These are phyloP conservation scores for Dendrobium chrysotoxum DNA, from an alignment of 106 monocot genomes.

Conservation along the genomic window DNA sequence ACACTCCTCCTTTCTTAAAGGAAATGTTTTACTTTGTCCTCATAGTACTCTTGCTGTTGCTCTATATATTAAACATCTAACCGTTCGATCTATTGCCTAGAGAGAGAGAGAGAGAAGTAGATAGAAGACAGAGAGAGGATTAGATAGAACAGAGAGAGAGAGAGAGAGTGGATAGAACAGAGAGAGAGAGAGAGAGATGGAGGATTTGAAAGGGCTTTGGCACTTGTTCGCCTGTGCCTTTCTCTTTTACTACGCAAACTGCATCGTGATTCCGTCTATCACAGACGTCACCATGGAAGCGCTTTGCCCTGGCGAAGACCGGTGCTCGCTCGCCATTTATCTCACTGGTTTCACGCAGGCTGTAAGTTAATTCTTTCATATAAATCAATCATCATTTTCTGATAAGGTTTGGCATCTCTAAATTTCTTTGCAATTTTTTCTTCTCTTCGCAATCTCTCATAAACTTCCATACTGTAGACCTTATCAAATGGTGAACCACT, in stretches of 20 bases:
- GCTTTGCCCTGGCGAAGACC: slow-evolving; percentile 66
- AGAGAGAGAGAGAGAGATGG: slow-evolving; percentile 27
- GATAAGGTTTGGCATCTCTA: background rate
- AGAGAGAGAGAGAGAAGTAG: slow-evolving; percentile 1
- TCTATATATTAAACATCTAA: background rate
- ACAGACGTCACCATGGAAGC: slow-evolving; percentile 81
- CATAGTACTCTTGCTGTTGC: background rate
- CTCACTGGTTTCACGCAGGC: slow-evolving; percentile 80
- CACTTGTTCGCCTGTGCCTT: slow-evolving; percentile 69
- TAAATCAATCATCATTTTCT: background rate
- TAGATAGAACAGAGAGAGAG: slow-evolving; percentile 13
- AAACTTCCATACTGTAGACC: too few species aligned
- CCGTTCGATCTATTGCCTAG: background rate
- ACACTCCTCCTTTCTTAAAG: slow-evolving; percentile 24
- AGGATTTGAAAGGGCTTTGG: slow-evolving; percentile 35
- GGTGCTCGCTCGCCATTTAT: slow-evolving; percentile 89
- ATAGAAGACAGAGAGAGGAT: slow-evolving; percentile 5
- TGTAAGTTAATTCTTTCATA: slow-evolving; percentile 24
- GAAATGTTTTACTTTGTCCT: slow-evolving; percentile 25
- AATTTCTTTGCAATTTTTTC: background rate
- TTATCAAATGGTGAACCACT: too few species aligned
- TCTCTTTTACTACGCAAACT: slow-evolving; percentile 63
- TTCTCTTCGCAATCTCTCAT: too few species aligned
- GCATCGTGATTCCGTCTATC: slow-evolving; percentile 77
- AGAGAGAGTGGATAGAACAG: slow-evolving; percentile 32